Base-by-base conservation (phyloP, 2,329 filamentous ascomycete genomes). In the Sporothrix protearum region DNA sequence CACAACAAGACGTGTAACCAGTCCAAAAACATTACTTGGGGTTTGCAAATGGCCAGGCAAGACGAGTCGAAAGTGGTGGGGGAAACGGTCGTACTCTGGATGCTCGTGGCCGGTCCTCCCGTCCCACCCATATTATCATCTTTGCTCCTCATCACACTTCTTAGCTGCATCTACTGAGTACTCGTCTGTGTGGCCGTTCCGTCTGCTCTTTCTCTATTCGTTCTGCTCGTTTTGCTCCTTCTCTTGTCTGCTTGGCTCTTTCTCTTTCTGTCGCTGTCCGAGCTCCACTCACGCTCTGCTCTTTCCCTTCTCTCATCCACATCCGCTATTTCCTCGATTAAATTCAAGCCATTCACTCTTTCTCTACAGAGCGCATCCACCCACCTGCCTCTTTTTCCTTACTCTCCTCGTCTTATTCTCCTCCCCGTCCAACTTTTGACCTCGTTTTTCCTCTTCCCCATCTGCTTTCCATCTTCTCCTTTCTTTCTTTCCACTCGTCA, bases 311-410 rank as follows among this genome's bases (percentile, higher is more conserved):
- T 36, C 22, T 57, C 59, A 63, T 66, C 22, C 30, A 55, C 57
- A 42, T 55, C 22, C 66, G 64, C 30, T 67, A 30, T 28, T 67
- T 57, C 49, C 66, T 42, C 66, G 19, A 19, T 22, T 12, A 10
- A 25, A 49, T 5, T 63, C 61, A 12, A 68, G 45, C 64, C 42
- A 36, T 51, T 67, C 64, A 67, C 64, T 53, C 64, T 36, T 67
- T 36, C 64, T 45, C 28, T 36, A 36, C 45, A 51, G 25, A n/a
- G 45, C 28, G 16, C 28, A 66, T 67, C 57, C 59, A 57, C 59
- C 3, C 28, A 33, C 39, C 33, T 69, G 45, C 22, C 39, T 70
- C 53, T 39, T 67, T 67, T 30, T 28, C 28, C 42, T 51, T 49
- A 36, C 28, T 36, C 25, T 51, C 49, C 16, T 51, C 49, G n/a